Conservation (phyloP, 2,329 filamentous ascomycete genomes). For the Scortechinia acanthostroma region DNA sequence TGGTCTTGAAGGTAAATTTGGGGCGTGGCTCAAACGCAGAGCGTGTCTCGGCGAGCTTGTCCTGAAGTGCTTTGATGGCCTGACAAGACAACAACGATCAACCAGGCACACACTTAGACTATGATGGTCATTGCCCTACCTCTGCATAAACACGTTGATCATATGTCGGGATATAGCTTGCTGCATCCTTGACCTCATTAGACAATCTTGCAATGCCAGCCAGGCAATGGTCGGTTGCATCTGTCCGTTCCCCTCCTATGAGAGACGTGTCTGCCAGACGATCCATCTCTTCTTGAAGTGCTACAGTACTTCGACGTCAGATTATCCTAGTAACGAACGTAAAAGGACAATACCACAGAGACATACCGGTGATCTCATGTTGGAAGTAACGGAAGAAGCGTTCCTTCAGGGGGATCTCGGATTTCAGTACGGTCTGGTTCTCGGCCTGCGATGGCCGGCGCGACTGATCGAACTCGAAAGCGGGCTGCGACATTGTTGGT, state of each 20-base stretch:
- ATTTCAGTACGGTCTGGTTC: slow-evolving; percentile 12
- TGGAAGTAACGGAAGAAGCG: slow-evolving; percentile 57
- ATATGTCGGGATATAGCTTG: slow-evolving; percentile 51
- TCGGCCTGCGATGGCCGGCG: slow-evolving; percentile 14
- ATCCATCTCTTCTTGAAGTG: slow-evolving; percentile 48
- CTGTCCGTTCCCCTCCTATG: slow-evolving; percentile 43
- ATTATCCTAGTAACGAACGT: not conserved
- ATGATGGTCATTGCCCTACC: slow-evolving; percentile 27
- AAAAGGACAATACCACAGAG: not conserved
- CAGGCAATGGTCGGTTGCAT: slow-evolving; percentile 51
- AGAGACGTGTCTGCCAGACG: slow-evolving; percentile 38
- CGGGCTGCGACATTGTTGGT: slow-evolving; percentile 18
- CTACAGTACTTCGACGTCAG: slow-evolving; percentile 28
- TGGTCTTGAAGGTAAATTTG: slow-evolving; percentile 55
- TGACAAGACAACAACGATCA: no score
- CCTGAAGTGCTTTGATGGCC: slow-evolving; percentile 51
- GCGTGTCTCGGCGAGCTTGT: slow-evolving; percentile 43
- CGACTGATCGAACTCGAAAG: slow-evolving; percentile 13
- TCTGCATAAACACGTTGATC: slow-evolving; percentile 56
- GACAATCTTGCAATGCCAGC: slow-evolving; percentile 51
- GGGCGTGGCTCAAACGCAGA: slow-evolving; percentile 42
- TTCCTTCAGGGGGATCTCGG: slow-evolving; percentile 34
- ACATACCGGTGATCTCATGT: slow-evolving; percentile 46
- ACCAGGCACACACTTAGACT: no score
- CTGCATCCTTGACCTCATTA: slow-evolving; percentile 52